Conservation (phyloP, 1,284 basidiomycete genomes). For the Trametes versicolor region DNA sequence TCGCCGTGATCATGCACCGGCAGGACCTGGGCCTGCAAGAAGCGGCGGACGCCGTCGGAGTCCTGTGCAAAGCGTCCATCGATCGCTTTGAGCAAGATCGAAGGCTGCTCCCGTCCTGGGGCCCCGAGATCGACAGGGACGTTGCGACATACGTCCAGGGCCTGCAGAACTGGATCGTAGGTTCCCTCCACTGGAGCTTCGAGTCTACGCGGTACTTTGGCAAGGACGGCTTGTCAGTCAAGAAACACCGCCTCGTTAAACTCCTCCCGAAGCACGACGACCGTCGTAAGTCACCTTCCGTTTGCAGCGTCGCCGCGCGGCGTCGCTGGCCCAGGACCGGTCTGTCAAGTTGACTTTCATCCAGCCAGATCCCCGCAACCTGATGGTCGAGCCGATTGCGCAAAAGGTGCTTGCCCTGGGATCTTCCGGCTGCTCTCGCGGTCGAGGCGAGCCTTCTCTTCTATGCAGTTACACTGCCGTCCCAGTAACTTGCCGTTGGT, state of each 20-base stretch:
- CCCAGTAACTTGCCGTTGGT: constrained; percentile 22
- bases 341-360: constrained; percentile 22
- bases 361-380: constrained; percentile 15
- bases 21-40: constrained; percentile 40
- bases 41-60: constrained; percentile 44
- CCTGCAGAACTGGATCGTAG: constrained; percentile 46
- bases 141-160: constrained; percentile 43
- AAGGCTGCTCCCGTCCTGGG: constrained; percentile 43
- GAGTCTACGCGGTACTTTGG: constrained; percentile 46
- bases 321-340: constrained; percentile 3
- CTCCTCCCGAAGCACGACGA: constrained; percentile 34
- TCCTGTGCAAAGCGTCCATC: constrained; percentile 40
- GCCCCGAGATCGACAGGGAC: constrained; percentile 41
- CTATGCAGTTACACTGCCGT: constrained; percentile 23
- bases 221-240: constrained; percentile 40
- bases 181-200: constrained; percentile 47
- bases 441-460: constrained; percentile 24
- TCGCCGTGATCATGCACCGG: constrained; percentile 41
- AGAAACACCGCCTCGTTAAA: constrained; percentile 41
- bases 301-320: not conserved
- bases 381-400: constrained; percentile 13
- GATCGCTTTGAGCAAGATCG: constrained; percentile 39
- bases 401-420: constrained; percentile 3
- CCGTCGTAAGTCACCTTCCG: constrained; percentile 19
- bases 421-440: constrained; percentile 15